Percentiles rank a stretch among this genome's conserved stretches.
phyloP scores from a whole-genome alignment of 495 filamentous ascomycete genomes.

The Aspergillus sclerotioniger region DNA sequence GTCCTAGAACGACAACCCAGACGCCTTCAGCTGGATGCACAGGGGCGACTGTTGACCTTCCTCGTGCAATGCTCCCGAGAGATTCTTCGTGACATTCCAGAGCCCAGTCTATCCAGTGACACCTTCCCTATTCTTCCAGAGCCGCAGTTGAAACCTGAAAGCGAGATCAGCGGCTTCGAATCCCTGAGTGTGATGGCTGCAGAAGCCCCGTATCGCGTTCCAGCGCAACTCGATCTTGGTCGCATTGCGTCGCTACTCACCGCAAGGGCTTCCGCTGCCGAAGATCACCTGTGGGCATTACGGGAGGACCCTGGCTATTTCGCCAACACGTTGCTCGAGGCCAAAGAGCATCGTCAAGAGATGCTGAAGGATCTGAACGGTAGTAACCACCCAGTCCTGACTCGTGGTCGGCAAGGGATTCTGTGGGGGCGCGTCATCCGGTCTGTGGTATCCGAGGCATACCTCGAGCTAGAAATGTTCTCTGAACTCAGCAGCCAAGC shows the following conservation, averaged over 20 bases:
- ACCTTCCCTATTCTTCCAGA: slow-evolving; percentile 26
- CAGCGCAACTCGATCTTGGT: slow-evolving; percentile 37
- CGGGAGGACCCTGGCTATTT: slow-evolving; percentile 60
- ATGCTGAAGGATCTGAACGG: slow-evolving; percentile 30
- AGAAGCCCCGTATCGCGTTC: slow-evolving; percentile 49
- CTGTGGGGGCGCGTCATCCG: slow-evolving; percentile 36
- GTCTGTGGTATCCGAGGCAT: slow-evolving; percentile 25
- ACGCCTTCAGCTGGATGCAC: slow-evolving; percentile 36
- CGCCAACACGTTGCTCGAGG: slow-evolving; percentile 24
- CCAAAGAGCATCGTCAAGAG: slow-evolving; percentile 42
- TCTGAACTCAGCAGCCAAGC: slow-evolving; percentile 32
- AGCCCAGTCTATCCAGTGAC: not conserved
- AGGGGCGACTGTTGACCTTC: slow-evolving; percentile 42
- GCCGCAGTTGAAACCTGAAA: slow-evolving; percentile 16
- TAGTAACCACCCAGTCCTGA: slow-evolving; percentile 26
- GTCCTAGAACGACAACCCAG: slow-evolving; percentile 35
- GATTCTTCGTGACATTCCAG: slow-evolving; percentile 45
- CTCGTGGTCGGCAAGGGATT: slow-evolving; percentile 7
- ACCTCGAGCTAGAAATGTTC: slow-evolving; percentile 8
- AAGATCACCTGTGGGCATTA: slow-evolving; percentile 52
- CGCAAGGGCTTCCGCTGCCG: slow-evolving; percentile 34
- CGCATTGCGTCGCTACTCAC: slow-evolving; percentile 38
- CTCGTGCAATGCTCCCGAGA: slow-evolving; percentile 35
- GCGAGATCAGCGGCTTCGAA: slow-evolving; percentile 49
- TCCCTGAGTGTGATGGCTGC: slow-evolving; percentile 33